Evolutionary conservation across 148 eudicot genomes (phyloP).

Genomic region (Selenicereus undatus): DNA sequence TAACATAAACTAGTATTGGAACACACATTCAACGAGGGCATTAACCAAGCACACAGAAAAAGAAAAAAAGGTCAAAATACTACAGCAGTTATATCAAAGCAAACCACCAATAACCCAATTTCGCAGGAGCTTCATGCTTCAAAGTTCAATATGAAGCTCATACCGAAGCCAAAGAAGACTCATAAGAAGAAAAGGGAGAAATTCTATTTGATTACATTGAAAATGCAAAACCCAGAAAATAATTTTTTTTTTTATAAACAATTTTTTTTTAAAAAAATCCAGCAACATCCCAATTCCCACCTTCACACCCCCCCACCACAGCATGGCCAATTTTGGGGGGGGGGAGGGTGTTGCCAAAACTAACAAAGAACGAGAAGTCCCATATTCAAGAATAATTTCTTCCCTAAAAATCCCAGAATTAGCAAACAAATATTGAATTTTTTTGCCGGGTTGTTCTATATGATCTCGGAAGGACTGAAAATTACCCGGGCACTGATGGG

Average conservation of each 20-base stretch:
- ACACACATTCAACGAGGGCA: neutral
- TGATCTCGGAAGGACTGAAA: neutral
- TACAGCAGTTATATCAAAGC: neutral
- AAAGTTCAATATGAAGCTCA: neutral
- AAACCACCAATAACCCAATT: neutral
- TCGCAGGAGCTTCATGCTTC: too few species aligned
- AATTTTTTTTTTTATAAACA: too few species aligned
- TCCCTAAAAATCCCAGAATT: neutral
- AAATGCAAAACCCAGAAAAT: neutral
- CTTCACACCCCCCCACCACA: too few species aligned
- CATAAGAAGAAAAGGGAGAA: neutral
- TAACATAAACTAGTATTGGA: neutral
- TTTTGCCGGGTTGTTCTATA: too few species aligned
- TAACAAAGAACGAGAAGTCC: neutral
- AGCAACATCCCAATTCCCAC: too few species aligned
- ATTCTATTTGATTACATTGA: neutral
- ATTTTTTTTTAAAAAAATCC: neutral
- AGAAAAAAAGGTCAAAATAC: neutral
- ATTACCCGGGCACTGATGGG: slow-evolving; percentile 38
- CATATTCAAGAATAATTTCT: neutral
- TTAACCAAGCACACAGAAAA: neutral
- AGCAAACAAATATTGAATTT: too few species aligned
- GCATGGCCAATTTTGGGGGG: neutral
- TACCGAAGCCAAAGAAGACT: neutral
- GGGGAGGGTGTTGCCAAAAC: neutral